Evolutionary conservation across 768 basidiomycete genomes (phyloP).

Genomic region (Pleurotus sapidus): DNA sequence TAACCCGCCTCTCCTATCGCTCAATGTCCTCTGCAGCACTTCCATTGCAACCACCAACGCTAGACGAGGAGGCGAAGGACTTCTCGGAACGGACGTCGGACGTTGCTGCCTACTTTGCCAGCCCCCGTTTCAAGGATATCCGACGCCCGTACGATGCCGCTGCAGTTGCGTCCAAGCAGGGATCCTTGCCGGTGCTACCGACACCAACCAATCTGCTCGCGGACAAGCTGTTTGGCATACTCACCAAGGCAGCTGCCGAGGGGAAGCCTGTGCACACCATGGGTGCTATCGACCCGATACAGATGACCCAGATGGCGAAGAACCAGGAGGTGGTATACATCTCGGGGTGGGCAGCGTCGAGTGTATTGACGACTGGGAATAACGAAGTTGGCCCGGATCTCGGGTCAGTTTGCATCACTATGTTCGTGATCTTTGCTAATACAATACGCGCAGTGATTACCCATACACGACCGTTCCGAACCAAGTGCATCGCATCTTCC

Average conservation of each 20-base stretch:
- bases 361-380: constrained; percentile 82
- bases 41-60: constrained; percentile 56
- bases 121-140: constrained; percentile 69
- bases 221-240: constrained; percentile 75
- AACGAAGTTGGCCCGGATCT: constrained; percentile 94
- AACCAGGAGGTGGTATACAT: constrained; percentile 87
- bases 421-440: neutral
- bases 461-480: constrained; percentile 97
- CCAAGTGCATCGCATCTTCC: constrained; percentile 88
- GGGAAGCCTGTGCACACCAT: constrained; percentile 82
- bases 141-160: constrained; percentile 80
- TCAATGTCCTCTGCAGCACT: constrained; percentile 40
- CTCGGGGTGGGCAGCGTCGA: constrained; percentile 90
- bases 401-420: constrained; percentile 51
- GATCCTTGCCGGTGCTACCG: constrained; percentile 75
- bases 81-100: constrained; percentile 62
- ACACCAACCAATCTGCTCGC: constrained; percentile 77
- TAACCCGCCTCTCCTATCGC: constrained; percentile 15
- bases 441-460: constrained; percentile 61
- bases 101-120: constrained; percentile 70
- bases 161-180: constrained; percentile 86
- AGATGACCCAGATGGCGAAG: constrained; percentile 92
- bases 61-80: constrained; percentile 51
- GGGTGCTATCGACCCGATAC: constrained; percentile 91
- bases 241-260: constrained; percentile 60